A percentile compares a stretch with the other conserved stretches of the same genome.
These are phyloP conservation scores for Diversispora eburnea DNA, from an alignment of 192 early-diverging fungal genomes.

Conservation along the genomic window DNA sequence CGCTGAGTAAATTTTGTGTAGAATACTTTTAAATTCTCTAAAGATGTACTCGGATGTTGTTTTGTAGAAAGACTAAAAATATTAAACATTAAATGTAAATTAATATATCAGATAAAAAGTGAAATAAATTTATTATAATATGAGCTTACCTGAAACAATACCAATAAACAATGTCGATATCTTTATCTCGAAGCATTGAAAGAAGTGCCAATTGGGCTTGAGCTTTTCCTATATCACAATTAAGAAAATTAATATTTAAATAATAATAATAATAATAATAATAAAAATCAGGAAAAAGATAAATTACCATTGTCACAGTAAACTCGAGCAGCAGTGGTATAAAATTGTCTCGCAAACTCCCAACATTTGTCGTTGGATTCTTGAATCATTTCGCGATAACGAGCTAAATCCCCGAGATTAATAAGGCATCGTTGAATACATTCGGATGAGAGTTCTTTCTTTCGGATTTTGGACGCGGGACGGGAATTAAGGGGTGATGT, in stretches of 20 bases:
- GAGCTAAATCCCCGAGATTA: conserved; percentile 53
- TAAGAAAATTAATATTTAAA: conserved; percentile 20
- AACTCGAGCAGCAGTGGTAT: conserved; percentile 12
- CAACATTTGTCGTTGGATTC: conserved; percentile 30
- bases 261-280: conserved; percentile 11
- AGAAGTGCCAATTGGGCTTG: conserved; percentile 45
- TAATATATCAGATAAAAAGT: neutral
- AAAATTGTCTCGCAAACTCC: conserved; percentile 19
- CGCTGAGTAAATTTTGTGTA: conserved; percentile 46
- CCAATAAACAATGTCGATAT: conserved; percentile 47
- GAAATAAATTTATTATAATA: neutral
- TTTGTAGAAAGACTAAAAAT: conserved; percentile 49
- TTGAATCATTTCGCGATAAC: conserved; percentile 45
- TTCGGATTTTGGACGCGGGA: conserved; percentile 8
- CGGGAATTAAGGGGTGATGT: conserved; percentile 13
- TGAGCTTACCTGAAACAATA: conserved; percentile 40
- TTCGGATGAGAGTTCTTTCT: conserved; percentile 36
- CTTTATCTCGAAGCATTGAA: conserved; percentile 36
- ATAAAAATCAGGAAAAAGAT: neutral
- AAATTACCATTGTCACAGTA: conserved; percentile 19
- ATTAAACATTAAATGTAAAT: neutral
- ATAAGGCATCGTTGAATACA: conserved; percentile 52
- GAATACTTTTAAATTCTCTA: conserved; percentile 52
- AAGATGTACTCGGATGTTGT: conserved; percentile 42
- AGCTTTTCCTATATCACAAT: conserved; percentile 38